Evolutionary conservation across 1,139 yeast genomes (phyloP), one percentile per base, ranked within the genome.

Genomic region (Candida glucosophila): DNA sequence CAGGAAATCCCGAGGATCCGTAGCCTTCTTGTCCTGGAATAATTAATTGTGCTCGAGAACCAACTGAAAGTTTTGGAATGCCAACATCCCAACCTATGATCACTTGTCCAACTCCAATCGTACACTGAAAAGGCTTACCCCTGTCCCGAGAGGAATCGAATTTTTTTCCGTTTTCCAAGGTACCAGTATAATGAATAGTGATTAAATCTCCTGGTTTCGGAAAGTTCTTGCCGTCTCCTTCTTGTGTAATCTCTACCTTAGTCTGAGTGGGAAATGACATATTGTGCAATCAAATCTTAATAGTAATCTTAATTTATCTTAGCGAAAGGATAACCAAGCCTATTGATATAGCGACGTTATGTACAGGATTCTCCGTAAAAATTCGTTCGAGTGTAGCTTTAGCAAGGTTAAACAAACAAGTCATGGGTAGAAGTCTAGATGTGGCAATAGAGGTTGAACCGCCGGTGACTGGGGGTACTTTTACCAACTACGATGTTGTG

Each of bases 21-120:
- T 90, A 90, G 40, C 93, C 98, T 58, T 83, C 80, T 46, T 80
- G 77, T 35, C 95, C 90, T 43, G 96, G 93, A 46, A 88, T 85
- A 44, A 92, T 85, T 52, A 90, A 67, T 52, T 79, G 72, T 29
- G 96, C 94, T 65, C 79, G 80, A 58, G 92, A 85, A 42, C 97
- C 97, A 32, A 86, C 70, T 31, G 93, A 80, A 57, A 90, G 72
- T 58, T 85, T 77, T 32, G 94, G 95, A 51, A 85, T 82, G 37
- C 80, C 94, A 49, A 75, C 81, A 52, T 88, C 97, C 97, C 97
- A 88, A 37, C 97, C 97, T 47, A 74, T 72, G 60, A 88, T 88
- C 39, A 88, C 96, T 62, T 81, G 94, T 35, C 97, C 96, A 41
- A 82, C 94, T 53, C 97, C 97, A 54, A 88, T 81, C 56, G 66